phyloP scores from a whole-genome alignment of 805 yeast genomes.

The Wickerhamomyces rabaulensis region DNA sequence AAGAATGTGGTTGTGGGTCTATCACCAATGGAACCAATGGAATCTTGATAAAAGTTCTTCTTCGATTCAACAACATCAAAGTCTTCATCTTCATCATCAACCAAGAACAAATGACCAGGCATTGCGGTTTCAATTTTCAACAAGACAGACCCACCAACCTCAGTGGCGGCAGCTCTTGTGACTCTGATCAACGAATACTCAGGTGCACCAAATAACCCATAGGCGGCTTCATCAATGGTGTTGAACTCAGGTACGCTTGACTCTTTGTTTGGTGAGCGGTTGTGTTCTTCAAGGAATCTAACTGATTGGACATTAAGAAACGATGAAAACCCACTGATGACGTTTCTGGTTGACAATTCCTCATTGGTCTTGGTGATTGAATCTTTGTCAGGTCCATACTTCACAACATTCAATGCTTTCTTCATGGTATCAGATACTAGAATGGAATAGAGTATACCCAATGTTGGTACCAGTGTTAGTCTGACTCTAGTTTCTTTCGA shows the following conservation, averaged over 20 bases:
- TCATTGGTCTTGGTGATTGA: conserved; percentile 11
- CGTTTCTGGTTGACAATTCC: conserved; percentile 18
- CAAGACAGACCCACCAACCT: conserved; percentile 45
- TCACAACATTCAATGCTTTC: conserved; percentile 20
- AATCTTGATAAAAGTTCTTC: conserved; percentile 15
- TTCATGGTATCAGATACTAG: conserved; percentile 29
- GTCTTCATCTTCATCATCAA: conserved; percentile 40
- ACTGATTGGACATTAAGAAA: conserved; percentile 18
- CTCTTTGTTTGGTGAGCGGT: conserved; percentile 25
- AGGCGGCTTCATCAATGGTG: conserved; percentile 41
- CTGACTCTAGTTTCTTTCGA: conserved; percentile 48
- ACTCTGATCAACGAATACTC: conserved; percentile 45
- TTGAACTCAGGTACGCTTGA: conserved; percentile 33
- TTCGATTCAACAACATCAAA: conserved; percentile 15
- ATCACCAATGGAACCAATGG: conserved; percentile 30
- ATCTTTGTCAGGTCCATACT: conserved; percentile 12
- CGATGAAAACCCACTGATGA: conserved; percentile 18
- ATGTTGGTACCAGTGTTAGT: conserved; percentile 40
- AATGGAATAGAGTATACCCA: conserved; percentile 38
- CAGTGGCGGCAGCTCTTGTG: conserved; percentile 50
- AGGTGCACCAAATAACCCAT: conserved; percentile 33
- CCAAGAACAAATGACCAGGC: conserved; percentile 45
- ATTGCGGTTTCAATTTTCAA: conserved; percentile 50
- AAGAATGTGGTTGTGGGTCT: conserved; percentile 44
- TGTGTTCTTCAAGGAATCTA: conserved; percentile 25